Evolutionary conservation across 805 yeast genomes (phyloP), one percentile per base, ranked within the genome.

Genomic region (Candida cerambycidarum): DNA sequence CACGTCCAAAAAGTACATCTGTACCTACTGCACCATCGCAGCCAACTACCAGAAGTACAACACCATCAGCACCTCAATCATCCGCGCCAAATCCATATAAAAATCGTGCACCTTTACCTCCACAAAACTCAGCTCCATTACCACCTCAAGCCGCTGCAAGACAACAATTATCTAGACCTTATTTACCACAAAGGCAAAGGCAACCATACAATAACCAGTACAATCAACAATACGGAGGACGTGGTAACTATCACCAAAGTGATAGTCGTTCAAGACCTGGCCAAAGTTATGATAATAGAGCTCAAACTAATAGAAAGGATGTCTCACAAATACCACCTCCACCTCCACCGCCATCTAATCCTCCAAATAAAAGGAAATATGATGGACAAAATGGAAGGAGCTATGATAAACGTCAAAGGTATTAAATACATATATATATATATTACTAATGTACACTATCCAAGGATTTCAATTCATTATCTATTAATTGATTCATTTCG

Each of bases 361-460:
- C 27, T 19, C 32, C 30, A 35, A 28, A 52, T 30, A 62, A 63
- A 40, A 48, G 67, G 41, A 54, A 55, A 33, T 44, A 38, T 38
- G 68, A 63, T 14, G 44, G 45, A 13, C 38, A 39, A n/a, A 43
- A 34, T 39, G 53, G 54, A n/a, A 47, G 44, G 14, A 23, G 13
- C 4, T 27, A 42, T 41, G 67, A 63, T 32, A 67, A 67, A 43
- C 62, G 58, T 44, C 56, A 52, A 39, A 63, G 59, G 42, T 19
- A 39, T 19, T 39, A 39, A 24, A 6, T n/a, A 7, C 13, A 11
- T 25, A 25, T 7, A 25, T 25, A 25, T 25, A 11, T 25, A 25
- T 11, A 25, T 25, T 30, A n/a, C n/a, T n/a, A 30, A 30, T 30
- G 33, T 30, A 30, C 33, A 30, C 33, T 30, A 32, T 32, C 35